phyloP scores from a whole-genome alignment of 75 land plant genomes.

The Cunninghamia lanceolata region DNA sequence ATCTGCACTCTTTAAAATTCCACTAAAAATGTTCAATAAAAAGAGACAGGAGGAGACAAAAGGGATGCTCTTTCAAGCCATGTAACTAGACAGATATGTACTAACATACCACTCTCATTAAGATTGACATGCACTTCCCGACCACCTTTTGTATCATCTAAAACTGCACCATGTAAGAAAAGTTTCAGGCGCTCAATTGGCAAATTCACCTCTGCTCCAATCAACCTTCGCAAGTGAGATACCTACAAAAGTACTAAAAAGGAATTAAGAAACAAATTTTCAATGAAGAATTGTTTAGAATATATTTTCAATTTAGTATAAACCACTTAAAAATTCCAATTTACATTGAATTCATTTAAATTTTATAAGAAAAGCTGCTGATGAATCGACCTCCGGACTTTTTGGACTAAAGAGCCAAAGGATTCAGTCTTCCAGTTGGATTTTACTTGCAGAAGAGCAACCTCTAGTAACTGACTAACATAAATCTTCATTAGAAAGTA shows the following conservation, averaged over 20 bases:
- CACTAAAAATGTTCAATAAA: background rate
- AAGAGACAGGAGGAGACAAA: background rate
- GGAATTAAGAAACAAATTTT: background rate
- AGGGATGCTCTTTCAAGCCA: background rate
- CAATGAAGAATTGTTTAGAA: background rate
- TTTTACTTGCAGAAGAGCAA: background rate
- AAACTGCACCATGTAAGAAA: constrained; percentile 20
- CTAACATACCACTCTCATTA: constrained; percentile 19
- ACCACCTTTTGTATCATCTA: constrained; percentile 16
- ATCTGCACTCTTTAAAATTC: background rate
- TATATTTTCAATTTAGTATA: background rate
- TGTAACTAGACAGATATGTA: background rate
- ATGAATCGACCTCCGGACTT: background rate
- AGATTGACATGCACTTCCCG: constrained; percentile 10
- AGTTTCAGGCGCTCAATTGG: constrained; percentile 39
- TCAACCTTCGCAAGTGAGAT: constrained; percentile 21
- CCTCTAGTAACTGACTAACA: background rate
- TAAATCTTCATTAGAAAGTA: background rate
- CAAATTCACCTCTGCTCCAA: constrained; percentile 16
- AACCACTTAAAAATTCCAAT: background rate
- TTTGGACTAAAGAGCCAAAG: background rate
- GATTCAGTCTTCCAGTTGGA: background rate
- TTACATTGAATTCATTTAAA: background rate
- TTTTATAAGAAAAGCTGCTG: background rate
- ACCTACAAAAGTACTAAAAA: constrained; percentile 9